phyloP scores from a whole-genome alignment of 2,329 filamentous ascomycete species.

The Botrytis porri region DNA sequence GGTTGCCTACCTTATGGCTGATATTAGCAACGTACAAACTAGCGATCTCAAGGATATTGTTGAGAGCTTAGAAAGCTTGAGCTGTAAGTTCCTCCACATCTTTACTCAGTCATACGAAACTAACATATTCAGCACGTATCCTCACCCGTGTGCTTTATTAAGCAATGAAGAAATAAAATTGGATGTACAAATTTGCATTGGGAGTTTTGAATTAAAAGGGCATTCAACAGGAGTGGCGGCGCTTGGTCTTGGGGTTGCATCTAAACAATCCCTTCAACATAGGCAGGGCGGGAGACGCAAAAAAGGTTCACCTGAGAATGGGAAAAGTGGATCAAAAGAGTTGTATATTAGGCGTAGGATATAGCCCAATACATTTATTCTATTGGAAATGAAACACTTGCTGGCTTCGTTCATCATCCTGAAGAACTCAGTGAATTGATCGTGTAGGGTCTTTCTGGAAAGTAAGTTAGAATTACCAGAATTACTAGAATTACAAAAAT shows the following conservation, averaged over 20 bases:
- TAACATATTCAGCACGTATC: slow-evolving; percentile 38
- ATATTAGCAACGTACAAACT: slow-evolving; percentile 82
- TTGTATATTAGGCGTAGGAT: slow-evolving; percentile 15
- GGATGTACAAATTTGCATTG: slow-evolving; percentile 13
- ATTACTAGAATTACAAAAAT: background rate
- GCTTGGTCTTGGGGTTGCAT: slow-evolving; percentile 23
- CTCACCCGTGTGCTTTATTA: slow-evolving; percentile 41
- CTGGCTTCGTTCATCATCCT: background rate
- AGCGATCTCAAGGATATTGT: slow-evolving; percentile 83
- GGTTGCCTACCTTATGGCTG: slow-evolving; percentile 95
- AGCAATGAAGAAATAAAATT: slow-evolving; percentile 16
- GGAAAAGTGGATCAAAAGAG: background rate
- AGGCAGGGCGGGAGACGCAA: slow-evolving; percentile 14
- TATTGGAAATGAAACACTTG: background rate
- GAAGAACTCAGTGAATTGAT: background rate
- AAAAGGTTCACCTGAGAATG: background rate
- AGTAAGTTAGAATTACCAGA: background rate
- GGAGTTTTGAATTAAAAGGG: slow-evolving; percentile 19
- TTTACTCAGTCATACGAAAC: background rate
- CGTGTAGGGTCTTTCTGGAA: background rate
- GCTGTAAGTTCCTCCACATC: slow-evolving; percentile 54
- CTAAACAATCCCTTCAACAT: slow-evolving; percentile 29
- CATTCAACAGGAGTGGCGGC: slow-evolving; percentile 34
- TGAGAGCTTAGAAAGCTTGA: slow-evolving; percentile 75
- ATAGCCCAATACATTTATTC: background rate